Conservation (phyloP, 2,329 filamentous ascomycete species). For the Pseudomassariella vexata region DNA sequence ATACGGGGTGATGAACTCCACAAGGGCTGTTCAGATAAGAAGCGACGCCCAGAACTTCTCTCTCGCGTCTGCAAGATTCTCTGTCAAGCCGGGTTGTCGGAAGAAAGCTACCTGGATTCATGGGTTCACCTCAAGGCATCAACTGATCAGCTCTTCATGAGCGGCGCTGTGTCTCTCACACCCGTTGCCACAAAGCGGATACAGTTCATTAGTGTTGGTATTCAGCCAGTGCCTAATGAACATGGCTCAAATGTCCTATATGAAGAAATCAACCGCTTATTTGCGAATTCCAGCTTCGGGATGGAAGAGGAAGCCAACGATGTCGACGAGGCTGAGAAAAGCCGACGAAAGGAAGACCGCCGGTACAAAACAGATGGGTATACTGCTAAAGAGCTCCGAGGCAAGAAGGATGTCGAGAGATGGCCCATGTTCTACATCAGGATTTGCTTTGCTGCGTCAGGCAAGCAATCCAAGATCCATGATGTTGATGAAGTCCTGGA, state of each 20-base stretch:
- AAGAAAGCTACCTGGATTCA: slow-evolving; percentile 40
- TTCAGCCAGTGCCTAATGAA: slow-evolving; percentile 55
- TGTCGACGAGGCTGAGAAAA: slow-evolving; percentile 25
- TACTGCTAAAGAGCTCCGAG: slow-evolving; percentile 45
- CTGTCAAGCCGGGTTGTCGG: slow-evolving; percentile 58
- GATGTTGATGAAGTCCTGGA: slow-evolving; percentile 37
- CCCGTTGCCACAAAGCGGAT: slow-evolving; percentile 66
- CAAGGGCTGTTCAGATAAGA: slow-evolving; percentile 1
- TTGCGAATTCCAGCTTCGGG: slow-evolving; percentile 73
- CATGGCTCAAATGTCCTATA: slow-evolving; percentile 62
- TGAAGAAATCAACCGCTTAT: slow-evolving; percentile 71
- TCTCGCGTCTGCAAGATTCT: slow-evolving; percentile 46
- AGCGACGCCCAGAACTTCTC: slow-evolving; percentile 11
- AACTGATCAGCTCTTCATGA: slow-evolving; percentile 54
- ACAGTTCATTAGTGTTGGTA: slow-evolving; percentile 79
- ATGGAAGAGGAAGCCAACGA: slow-evolving; percentile 41
- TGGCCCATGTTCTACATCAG: slow-evolving; percentile 90
- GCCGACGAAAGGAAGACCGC: slow-evolving; percentile 11
- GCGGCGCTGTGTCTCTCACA: slow-evolving; percentile 64
- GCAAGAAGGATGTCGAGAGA: slow-evolving; percentile 64
- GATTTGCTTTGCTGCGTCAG: slow-evolving; percentile 37
- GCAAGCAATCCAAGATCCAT: slow-evolving; percentile 8
- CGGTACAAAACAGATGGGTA: slow-evolving; percentile 38
- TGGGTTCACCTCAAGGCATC: slow-evolving; percentile 72
- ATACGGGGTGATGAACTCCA: slow-evolving; percentile 22